These are phyloP conservation scores for Ustilago shanxiensis DNA, from an alignment of 1,284 basidiomycete species.

Conservation along the genomic window DNA sequence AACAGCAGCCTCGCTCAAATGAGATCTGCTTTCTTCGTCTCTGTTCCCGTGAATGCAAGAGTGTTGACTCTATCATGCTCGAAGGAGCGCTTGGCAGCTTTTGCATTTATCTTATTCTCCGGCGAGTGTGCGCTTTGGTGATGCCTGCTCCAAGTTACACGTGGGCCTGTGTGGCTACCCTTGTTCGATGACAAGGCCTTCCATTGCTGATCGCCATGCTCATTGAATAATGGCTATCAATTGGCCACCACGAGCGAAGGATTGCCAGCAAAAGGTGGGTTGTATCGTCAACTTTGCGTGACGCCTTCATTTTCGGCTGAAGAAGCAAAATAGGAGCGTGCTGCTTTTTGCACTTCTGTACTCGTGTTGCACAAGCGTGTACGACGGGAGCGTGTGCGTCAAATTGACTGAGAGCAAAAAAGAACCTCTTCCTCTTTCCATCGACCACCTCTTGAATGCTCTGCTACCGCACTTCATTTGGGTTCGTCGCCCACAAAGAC, in stretches of 20 bases:
- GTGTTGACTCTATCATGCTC: background rate
- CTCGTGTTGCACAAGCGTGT: conserved; percentile 6
- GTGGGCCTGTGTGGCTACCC: too few species aligned
- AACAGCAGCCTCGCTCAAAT: background rate
- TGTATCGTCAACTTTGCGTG: background rate
- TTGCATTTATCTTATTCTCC: background rate
- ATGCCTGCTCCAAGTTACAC: too few species aligned
- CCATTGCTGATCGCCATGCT: too few species aligned
- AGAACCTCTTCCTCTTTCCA: background rate
- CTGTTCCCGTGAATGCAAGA: background rate
- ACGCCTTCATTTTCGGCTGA: background rate
- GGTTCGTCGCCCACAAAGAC: background rate
- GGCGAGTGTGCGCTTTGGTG: conserved; percentile 1
- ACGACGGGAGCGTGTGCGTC: too few species aligned
- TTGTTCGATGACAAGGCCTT: background rate
- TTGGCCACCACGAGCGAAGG: too few species aligned
- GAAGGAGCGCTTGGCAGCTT: conserved; percentile 8
- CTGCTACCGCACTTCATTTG: too few species aligned
- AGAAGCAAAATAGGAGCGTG: background rate
- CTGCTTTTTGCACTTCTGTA: background rate
- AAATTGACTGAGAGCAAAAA: too few species aligned
- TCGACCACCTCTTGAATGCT: too few species aligned
- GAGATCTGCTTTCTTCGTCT: background rate
- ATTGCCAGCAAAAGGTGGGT: background rate
- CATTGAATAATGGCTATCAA: too few species aligned